These are phyloP conservation scores for Salinomyces thailandicus DNA, from an alignment of 2,329 filamentous ascomycete genomes.

Conservation along the genomic window DNA sequence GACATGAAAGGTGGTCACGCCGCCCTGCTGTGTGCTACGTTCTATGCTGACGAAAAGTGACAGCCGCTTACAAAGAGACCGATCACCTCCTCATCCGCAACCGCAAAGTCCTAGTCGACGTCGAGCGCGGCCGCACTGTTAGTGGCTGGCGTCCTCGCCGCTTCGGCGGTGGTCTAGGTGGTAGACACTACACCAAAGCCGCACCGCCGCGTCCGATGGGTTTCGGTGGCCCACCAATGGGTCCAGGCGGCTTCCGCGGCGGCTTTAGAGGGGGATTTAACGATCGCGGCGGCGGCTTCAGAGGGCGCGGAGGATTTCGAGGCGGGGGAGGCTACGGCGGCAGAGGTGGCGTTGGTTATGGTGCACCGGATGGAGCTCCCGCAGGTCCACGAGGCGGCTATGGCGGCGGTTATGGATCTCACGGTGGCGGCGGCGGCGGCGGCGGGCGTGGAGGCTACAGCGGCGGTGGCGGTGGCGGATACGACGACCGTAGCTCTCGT, in stretches of 20 bases:
- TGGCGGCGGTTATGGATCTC: slow-evolving; percentile 27
- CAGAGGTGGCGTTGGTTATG: slow-evolving; percentile 34
- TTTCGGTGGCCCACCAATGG: slow-evolving; percentile 44
- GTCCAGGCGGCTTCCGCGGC: slow-evolving; percentile 49
- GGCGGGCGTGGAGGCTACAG: slow-evolving; percentile 19
- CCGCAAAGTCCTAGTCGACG: slow-evolving; percentile 83
- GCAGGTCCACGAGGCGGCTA: slow-evolving; percentile 33
- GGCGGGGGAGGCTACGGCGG: slow-evolving; percentile 39
- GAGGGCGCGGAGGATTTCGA: slow-evolving; percentile 36
- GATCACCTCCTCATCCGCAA: slow-evolving; percentile 91
- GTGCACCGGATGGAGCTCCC: slow-evolving; percentile 39
- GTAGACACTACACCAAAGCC: slow-evolving; percentile 83
- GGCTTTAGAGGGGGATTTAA: slow-evolving; percentile 39
- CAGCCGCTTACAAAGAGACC: slow-evolving; percentile 81
- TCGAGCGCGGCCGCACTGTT: slow-evolving; percentile 89
- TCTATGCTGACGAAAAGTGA: slow-evolving; percentile 10
- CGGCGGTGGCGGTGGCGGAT: slow-evolving; percentile 28
- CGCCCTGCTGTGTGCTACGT: not conserved
- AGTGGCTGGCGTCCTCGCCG: slow-evolving; percentile 87
- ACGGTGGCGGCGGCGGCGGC: slow-evolving; percentile 26
- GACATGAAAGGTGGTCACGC: slow-evolving; percentile 99
- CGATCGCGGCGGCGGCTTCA: slow-evolving; percentile 33
- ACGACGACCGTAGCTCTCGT: slow-evolving; percentile 40
- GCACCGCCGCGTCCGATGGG: slow-evolving; percentile 55
- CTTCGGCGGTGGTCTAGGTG: slow-evolving; percentile 83